These are phyloP conservation scores for Cladosporium sp. DNA, from an alignment of 2,329 filamentous ascomycete genomes.

Conservation along the genomic window DNA sequence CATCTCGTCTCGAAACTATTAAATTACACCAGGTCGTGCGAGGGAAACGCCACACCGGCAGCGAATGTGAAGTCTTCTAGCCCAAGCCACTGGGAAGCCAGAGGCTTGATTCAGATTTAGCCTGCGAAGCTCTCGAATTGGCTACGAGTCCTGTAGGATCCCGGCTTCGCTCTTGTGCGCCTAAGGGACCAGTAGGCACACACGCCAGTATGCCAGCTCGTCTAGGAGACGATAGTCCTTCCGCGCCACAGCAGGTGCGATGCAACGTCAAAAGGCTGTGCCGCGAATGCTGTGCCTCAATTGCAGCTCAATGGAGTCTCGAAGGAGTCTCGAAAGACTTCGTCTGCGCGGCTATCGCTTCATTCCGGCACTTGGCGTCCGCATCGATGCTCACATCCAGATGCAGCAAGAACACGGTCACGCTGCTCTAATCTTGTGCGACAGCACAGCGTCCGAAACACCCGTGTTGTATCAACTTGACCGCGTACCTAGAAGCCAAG, in stretches of 20 bases:
- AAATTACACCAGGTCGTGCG: neutral
- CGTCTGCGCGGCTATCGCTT: neutral
- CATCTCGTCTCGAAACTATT: slow-evolving; percentile 1
- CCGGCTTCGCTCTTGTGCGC: neutral
- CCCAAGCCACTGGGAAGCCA: neutral
- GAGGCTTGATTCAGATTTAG: neutral
- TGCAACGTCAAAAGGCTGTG: neutral
- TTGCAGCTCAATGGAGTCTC: neutral
- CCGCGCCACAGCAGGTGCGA: neutral
- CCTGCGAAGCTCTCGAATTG: neutral
- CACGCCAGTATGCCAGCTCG: neutral
- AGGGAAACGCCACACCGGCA: neutral
- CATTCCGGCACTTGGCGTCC: neutral
- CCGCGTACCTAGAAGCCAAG: neutral
- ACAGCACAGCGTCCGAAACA: neutral
- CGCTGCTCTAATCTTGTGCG: neutral
- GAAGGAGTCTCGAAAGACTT: too few species aligned
- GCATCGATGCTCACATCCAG: neutral
- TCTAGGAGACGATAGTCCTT: neutral
- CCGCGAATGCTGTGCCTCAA: slow-evolving; percentile 1
- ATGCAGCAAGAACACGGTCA: neutral
- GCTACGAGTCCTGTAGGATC: neutral
- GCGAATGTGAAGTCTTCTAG: neutral
- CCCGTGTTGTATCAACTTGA: neutral
- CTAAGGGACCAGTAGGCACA: neutral